These are phyloP conservation scores for Raddia distichophylla DNA, from an alignment of 176 grass and related monocot species.

Conservation along the genomic window DNA sequence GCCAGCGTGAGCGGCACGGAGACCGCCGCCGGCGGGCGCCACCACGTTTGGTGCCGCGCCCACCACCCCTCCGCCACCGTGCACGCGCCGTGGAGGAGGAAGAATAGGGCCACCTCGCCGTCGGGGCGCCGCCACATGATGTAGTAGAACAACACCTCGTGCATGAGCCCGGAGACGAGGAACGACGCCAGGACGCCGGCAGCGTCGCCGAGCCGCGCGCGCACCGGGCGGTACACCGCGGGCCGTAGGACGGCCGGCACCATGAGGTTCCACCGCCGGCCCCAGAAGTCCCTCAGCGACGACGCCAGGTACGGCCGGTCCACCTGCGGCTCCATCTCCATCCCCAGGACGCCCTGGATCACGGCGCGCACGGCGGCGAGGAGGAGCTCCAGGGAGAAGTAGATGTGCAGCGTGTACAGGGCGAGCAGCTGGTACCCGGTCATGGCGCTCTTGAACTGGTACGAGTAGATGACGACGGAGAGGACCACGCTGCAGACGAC, in stretches of 20 bases:
- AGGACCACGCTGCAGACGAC: background rate
- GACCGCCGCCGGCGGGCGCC: conserved; percentile 22
- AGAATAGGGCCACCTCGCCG: conserved; percentile 60
- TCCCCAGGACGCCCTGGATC: conserved; percentile 44
- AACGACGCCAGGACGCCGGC: conserved; percentile 50
- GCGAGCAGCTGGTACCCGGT: conserved; percentile 44
- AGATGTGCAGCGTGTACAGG: conserved; percentile 52
- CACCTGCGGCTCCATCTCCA: conserved; percentile 74
- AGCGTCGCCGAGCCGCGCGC: conserved; percentile 34
- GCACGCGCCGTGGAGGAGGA: conserved; percentile 64
- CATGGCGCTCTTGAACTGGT: conserved; percentile 31
- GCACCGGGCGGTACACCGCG: conserved; percentile 51
- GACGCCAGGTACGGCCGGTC: conserved; percentile 52
- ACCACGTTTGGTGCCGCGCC: conserved; percentile 19
- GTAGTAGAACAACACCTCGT: conserved; percentile 75
- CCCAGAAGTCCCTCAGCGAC: conserved; percentile 65
- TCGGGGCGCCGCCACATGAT: conserved; percentile 33
- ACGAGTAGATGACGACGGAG: background rate
- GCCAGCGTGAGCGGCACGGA: conserved; percentile 51
- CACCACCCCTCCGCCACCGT: conserved; percentile 47
- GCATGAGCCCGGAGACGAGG: conserved; percentile 77
- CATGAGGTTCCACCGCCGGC: conserved; percentile 71
- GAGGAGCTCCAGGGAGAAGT: conserved; percentile 56
- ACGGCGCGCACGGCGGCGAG: conserved; percentile 5
- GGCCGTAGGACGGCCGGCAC: conserved; percentile 64